These are phyloP conservation scores for Phlebopus sp. DNA, from an alignment of 1,284 basidiomycete species.

Conservation along the genomic window DNA sequence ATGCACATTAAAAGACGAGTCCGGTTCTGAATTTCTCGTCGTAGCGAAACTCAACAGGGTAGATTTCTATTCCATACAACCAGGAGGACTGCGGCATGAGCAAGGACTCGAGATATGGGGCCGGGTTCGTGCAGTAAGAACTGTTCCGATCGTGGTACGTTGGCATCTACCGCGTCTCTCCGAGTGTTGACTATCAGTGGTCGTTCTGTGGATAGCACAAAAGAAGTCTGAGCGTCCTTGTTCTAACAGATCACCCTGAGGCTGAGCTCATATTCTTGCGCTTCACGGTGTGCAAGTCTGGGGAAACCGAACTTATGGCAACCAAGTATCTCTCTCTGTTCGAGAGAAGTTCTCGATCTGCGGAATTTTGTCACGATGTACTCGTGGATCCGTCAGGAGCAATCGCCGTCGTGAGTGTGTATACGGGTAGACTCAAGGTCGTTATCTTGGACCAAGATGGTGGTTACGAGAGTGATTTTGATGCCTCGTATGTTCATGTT, in stretches of 20 bases:
- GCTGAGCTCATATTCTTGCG: constrained; percentile 62
- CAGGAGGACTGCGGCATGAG: constrained; percentile 55
- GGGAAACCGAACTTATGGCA: constrained; percentile 36
- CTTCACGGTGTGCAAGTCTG: constrained; percentile 41
- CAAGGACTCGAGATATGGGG: constrained; percentile 65
- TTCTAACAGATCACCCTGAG: constrained; percentile 71
- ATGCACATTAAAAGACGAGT: constrained; percentile 48
- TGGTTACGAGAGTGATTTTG: constrained; percentile 52
- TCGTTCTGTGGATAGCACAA: constrained; percentile 36
- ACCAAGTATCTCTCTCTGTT: constrained; percentile 48
- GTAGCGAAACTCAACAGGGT: constrained; percentile 62
- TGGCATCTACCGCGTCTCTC: not conserved
- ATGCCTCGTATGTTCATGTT: constrained; percentile 54
- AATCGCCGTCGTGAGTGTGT: constrained; percentile 61
- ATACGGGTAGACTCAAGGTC: constrained; percentile 65
- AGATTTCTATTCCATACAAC: constrained; percentile 60
- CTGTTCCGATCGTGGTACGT: constrained; percentile 52
- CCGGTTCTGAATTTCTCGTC: constrained; percentile 58
- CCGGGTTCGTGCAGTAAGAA: constrained; percentile 52
- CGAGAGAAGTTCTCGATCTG: constrained; percentile 52
- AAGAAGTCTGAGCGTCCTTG: constrained; percentile 49
- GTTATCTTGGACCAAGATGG: constrained; percentile 51
- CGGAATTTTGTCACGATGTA: constrained; percentile 68
- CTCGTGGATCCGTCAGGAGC: constrained; percentile 59
- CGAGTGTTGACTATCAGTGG: constrained; percentile 8